Evolutionary conservation across 371 early-diverging fungal species (phyloP), one percentile per base, ranked within the genome.

Genomic region (Mucor indicus): DNA sequence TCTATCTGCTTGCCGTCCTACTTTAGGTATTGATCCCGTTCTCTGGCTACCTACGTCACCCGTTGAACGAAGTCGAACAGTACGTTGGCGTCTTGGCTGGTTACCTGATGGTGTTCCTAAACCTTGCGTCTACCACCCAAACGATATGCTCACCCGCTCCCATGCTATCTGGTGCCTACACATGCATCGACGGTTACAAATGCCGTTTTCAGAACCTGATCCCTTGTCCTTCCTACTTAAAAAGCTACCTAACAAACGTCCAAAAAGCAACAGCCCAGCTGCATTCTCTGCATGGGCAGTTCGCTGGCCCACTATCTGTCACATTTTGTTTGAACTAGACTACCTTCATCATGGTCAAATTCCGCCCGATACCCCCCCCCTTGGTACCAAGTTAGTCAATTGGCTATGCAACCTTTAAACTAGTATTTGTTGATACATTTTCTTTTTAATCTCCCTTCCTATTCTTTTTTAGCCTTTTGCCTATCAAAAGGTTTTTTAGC

Each of bases 341-440:
- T 35, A 33, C n/a, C 33, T 44, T 1, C 44, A 44, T 32, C 33
- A 33, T 31, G 44, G 33, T 6, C 7, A 30, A 19, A 5, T 32
- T 21, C 32, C 17, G 16, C 20, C 44, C 17, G 33, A 44, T 32
- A 19, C 31, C 8, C 20, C 31, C 5, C 12, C 31, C 20, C 44
- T 20, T 44, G 44, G 44, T 39, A 39, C 30, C 44, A 44, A 44
- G 33, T 21, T 44, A 12, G 13, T 44, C n/a, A 19, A n/a, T 19
- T 37, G 37, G 37, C n/a, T 37, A 19, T 37, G 37, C 9, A 37
- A 37, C 9, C 3, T 2, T 9, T 37, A 16, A 19, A 16, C 17
- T 37, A 37, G 17, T 37, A 37, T 37, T 37, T 37, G 19, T 16
- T 16, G 17, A 37, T 37, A 37, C 37, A 37, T 37, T 37, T 19